These are phyloP conservation scores for Blastobotrys buckinghamii DNA, from an alignment of 1,139 yeast species.

Conservation along the genomic window DNA sequence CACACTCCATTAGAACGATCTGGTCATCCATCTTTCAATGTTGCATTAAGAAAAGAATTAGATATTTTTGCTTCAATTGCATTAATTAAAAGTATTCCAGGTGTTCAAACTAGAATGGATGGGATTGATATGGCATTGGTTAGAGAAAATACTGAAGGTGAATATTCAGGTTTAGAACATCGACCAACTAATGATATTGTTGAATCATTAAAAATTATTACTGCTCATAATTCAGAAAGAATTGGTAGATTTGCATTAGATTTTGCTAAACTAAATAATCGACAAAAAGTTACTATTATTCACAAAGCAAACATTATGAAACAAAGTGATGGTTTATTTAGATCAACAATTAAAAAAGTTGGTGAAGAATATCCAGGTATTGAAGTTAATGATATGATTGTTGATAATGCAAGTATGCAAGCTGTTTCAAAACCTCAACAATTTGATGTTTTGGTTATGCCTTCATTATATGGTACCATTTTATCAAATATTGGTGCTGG, in stretches of 20 bases:
- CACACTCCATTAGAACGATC: conserved; percentile 77
- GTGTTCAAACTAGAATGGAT: conserved; percentile 82
- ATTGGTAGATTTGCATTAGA: conserved; percentile 96
- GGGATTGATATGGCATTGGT: conserved; percentile 90
- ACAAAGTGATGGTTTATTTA: conserved; percentile 96
- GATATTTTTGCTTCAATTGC: conserved; percentile 94
- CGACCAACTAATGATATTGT: conserved; percentile 97
- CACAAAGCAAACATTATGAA: conserved; percentile 99
- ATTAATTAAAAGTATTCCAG: conserved; percentile 88
- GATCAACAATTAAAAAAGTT: conserved; percentile 85
- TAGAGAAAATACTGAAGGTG: conserved; percentile 98
- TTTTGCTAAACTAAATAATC: conserved; percentile 86
- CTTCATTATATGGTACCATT: conserved; percentile 96
- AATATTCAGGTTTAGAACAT: conserved; percentile 97
- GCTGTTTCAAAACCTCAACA: conserved; percentile 98
- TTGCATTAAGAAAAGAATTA: conserved; percentile 92
- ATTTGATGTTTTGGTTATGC: conserved; percentile 95
- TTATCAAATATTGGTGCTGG: conserved; percentile 98
- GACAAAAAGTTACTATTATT: conserved; percentile 90
- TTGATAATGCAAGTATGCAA: conserved; percentile 98
- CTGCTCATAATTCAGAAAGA: conserved; percentile 93
- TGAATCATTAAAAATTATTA: conserved; percentile 91
- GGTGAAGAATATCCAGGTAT: conserved; percentile 88
- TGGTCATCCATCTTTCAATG: conserved; percentile 81
- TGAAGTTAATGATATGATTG: conserved; percentile 86